Conservation (phyloP, 208 protist genomes). For the Herpetomonas samuelpessoai region DNA sequence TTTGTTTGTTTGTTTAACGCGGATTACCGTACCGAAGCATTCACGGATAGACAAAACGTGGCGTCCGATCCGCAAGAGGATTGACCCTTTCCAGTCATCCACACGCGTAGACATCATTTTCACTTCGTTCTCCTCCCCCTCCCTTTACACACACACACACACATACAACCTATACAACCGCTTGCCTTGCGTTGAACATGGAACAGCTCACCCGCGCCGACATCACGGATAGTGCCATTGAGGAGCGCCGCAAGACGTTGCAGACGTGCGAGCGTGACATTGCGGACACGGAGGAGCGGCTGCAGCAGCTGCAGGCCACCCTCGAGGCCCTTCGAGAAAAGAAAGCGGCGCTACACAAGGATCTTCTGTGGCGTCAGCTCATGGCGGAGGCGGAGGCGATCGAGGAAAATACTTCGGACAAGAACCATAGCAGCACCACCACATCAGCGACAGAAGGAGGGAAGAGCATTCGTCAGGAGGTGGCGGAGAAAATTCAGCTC, state of each 20-base stretch:
- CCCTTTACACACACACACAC: neutral
- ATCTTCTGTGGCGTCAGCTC: constrained; percentile 86
- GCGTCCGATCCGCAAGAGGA: constrained; percentile 25
- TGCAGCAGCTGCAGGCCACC: constrained; percentile 48
- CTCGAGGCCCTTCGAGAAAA: constrained; percentile 59
- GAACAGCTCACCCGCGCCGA: constrained; percentile 25
- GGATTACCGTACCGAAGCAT: no score
- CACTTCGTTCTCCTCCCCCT: neutral
- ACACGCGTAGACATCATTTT: neutral
- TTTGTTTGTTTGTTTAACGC: no score
- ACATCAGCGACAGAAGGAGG: no score
- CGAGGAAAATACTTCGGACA: constrained; percentile 4
- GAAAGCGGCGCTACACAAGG: constrained; percentile 46
- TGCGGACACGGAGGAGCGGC: constrained; percentile 74
- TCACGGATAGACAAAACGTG: no score
- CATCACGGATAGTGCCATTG: constrained; percentile 39
- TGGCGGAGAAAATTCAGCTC: constrained; percentile 41
- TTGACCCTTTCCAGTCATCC: neutral
- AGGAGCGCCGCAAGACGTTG: constrained; percentile 28
- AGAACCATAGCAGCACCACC: no score
- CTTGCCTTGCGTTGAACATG: neutral
- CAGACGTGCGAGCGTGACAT: constrained; percentile 67
- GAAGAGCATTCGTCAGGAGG: constrained; percentile 13
- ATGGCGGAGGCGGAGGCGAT: constrained; percentile 58
- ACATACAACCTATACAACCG: neutral